phyloP scores from a whole-genome alignment of 192 early-diverging fungal genomes.

The Umbelopsis sp. region DNA sequence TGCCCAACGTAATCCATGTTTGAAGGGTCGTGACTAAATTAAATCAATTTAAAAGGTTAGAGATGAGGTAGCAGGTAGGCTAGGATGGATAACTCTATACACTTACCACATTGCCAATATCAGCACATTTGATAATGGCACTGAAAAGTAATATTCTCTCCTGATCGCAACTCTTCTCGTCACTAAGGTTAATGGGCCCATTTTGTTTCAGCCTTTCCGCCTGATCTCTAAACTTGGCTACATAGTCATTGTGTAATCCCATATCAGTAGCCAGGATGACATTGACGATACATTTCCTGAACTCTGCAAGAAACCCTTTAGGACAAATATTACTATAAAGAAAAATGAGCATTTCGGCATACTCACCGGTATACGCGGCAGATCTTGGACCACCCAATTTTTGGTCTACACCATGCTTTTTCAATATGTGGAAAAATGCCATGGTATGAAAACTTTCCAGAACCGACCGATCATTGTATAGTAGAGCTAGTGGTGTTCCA shows the following conservation, averaged over 20 bases:
- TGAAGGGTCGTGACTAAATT: constrained; percentile 65
- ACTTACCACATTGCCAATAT: constrained; percentile 76
- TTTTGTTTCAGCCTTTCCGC: constrained; percentile 48
- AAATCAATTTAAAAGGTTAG: not conserved
- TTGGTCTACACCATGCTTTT: constrained; percentile 56
- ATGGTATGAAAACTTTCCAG: constrained; percentile 93
- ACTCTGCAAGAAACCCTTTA: constrained; percentile 47
- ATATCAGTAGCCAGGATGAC: constrained; percentile 83
- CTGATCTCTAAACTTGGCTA: constrained; percentile 68
- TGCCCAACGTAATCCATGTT: constrained; percentile 69
- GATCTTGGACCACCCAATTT: constrained; percentile 16
- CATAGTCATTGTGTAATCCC: constrained; percentile 79
- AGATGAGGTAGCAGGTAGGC: not conserved
- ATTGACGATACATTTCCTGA: constrained; percentile 69
- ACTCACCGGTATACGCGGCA: constrained; percentile 23
- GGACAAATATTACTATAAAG: not conserved
- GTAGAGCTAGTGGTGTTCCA: constrained; percentile 76
- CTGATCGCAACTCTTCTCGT: constrained; percentile 47
- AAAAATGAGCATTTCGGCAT: not conserved
- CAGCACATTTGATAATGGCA: constrained; percentile 79
- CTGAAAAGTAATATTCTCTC: constrained; percentile 68
- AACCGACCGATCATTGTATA: constrained; percentile 94
- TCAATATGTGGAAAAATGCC: constrained; percentile 67
- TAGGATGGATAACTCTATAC: not conserved
- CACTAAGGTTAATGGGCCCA: constrained; percentile 20